These are phyloP conservation scores for Chrysoporthe deuterocubensis DNA, from an alignment of 2,329 filamentous ascomycete genomes.

Conservation along the genomic window DNA sequence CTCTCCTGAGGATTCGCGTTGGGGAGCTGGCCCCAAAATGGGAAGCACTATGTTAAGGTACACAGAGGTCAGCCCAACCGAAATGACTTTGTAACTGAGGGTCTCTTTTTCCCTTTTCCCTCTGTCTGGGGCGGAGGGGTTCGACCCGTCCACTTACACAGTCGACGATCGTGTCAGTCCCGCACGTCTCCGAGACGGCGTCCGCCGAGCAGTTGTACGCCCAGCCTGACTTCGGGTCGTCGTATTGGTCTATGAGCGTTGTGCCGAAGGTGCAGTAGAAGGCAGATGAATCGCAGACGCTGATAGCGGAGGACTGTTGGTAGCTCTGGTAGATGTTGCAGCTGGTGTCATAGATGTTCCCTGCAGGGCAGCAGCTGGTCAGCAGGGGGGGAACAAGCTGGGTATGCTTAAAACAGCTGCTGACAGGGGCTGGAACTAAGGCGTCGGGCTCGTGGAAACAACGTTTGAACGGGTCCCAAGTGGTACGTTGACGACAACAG, in stretches of 20 bases:
- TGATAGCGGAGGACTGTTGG: constrained; percentile 7
- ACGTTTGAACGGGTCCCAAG: background rate
- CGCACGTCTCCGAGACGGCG: constrained; percentile 1
- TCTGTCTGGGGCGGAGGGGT: background rate
- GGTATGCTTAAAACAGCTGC: background rate
- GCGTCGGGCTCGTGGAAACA: background rate
- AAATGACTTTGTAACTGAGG: background rate
- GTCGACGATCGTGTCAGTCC: constrained; percentile 3
- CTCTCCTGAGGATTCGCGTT: background rate
- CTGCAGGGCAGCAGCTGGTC: background rate
- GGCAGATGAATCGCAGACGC: constrained; percentile 11
- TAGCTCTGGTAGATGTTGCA: constrained; percentile 8
- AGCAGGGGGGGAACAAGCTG: background rate
- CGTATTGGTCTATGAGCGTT: constrained; percentile 11
- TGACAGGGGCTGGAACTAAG: background rate
- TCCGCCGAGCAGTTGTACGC: constrained; percentile 13
- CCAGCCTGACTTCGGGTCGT: constrained; percentile 13
- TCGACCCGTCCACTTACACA: constrained; percentile 7
- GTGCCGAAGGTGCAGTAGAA: constrained; percentile 18
- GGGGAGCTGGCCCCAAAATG: background rate
- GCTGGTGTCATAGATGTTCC: constrained; percentile 10
- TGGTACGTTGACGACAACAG: no score
- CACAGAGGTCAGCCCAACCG: background rate
- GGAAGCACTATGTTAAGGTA: constrained; percentile 5
- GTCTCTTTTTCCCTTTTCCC: background rate